These are phyloP conservation scores for Penicillium nucicola DNA, from an alignment of 495 filamentous ascomycete species.

Conservation along the genomic window DNA sequence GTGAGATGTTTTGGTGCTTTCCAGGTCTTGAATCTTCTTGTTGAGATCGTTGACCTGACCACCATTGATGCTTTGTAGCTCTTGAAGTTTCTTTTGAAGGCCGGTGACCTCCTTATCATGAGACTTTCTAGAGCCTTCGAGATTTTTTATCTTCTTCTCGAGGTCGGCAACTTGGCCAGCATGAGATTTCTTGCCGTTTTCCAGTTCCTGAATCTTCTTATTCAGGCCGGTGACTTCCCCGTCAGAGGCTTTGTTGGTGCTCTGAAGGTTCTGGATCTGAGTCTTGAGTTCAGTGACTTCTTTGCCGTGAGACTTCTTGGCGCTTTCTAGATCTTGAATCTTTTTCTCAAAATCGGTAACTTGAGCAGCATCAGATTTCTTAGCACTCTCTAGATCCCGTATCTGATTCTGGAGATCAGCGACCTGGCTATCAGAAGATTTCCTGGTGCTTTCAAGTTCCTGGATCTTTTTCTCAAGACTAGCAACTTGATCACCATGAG, in stretches of 20 bases:
- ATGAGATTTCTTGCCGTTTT: constrained; percentile 4
- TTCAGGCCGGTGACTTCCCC: not conserved
- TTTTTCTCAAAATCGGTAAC: constrained; percentile 7
- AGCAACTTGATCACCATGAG: not conserved
- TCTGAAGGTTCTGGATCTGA: not conserved
- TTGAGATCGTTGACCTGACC: constrained; percentile 4
- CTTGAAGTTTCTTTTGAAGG: not conserved
- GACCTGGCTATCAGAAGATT: not conserved
- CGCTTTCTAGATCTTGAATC: constrained; percentile 48
- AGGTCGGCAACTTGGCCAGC: constrained; percentile 4
- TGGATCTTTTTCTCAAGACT: constrained; percentile 17
- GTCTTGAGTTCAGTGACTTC: constrained; percentile 6
- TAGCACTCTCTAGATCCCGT: no score
- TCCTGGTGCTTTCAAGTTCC: constrained; percentile 44
- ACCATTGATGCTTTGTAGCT: not conserved
- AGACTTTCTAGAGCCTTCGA: constrained; percentile 2
- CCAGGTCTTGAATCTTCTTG: constrained; percentile 39
- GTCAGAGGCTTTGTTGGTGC: not conserved
- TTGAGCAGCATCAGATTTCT: constrained; percentile 2
- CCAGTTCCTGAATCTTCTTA: constrained; percentile 39
- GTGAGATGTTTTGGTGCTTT: constrained; percentile 1
- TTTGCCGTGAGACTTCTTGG: constrained; percentile 34
- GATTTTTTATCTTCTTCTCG: not conserved
- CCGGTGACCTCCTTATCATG: constrained; percentile 7
- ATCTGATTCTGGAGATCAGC: constrained; percentile 51